A percentile compares a stretch with the other conserved stretches of the same genome.
phyloP scores from a whole-genome alignment of 2,329 filamentous ascomycete species.

The Fusarium subglutinans region DNA sequence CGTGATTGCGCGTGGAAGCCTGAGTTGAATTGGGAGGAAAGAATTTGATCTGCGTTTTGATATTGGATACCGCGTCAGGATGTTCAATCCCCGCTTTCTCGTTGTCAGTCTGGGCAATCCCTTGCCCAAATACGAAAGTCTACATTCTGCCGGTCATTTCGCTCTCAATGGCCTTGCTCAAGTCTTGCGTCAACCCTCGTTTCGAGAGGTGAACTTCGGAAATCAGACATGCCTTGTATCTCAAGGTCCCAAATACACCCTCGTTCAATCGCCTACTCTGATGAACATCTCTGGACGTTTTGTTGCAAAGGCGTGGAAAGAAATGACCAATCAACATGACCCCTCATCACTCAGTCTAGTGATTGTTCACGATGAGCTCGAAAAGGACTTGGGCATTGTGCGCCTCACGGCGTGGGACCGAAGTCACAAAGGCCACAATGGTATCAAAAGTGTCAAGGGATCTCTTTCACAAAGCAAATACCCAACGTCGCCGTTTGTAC shows the following conservation, averaged over 20 bases:
- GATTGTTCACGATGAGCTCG: slow-evolving; percentile 89
- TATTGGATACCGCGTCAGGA: slow-evolving; percentile 35
- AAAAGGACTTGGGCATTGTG: slow-evolving; percentile 74
- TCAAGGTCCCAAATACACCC: slow-evolving; percentile 63
- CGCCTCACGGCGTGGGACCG: slow-evolving; percentile 69
- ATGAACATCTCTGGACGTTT: slow-evolving; percentile 89
- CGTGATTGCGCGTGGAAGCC: slow-evolving; percentile 42
- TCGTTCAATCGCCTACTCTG: slow-evolving; percentile 77
- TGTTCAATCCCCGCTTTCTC: slow-evolving; percentile 67
- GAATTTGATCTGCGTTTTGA: slow-evolving; percentile 5
- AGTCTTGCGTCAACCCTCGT: slow-evolving; percentile 56
- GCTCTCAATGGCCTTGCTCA: slow-evolving; percentile 71
- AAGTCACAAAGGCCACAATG: slow-evolving; percentile 78
- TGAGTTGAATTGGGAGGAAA: background rate
- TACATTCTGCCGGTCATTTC: slow-evolving; percentile 88
- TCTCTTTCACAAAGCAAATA: slow-evolving; percentile 56
- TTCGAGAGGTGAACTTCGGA: slow-evolving; percentile 58
- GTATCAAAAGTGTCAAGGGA: slow-evolving; percentile 72
- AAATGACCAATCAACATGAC: slow-evolving; percentile 56
- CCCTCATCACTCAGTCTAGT: slow-evolving; percentile 64
- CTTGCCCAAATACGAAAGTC: slow-evolving; percentile 75
- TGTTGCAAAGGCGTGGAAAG: slow-evolving; percentile 71
- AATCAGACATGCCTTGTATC: slow-evolving; percentile 62
- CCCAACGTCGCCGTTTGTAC: slow-evolving; percentile 55
- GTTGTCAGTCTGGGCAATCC: slow-evolving; percentile 91